Evolutionary conservation across 345 rosid species (phyloP), one percentile per base, ranked within the genome.

Genomic region (Cardamine resedifolia): DNA sequence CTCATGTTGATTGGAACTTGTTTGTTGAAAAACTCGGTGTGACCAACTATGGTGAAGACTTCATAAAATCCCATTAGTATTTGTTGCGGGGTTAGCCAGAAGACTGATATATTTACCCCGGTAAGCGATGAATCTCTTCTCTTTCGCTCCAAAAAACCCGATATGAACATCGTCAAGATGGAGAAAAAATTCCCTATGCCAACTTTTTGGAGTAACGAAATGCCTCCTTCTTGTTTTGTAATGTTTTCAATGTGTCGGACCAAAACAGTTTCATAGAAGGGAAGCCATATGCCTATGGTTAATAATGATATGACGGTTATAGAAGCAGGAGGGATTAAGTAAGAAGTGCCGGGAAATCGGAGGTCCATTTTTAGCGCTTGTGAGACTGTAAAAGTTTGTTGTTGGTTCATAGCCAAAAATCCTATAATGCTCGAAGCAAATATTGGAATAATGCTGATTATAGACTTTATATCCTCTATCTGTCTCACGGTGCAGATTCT

Each of bases 1-100:
- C 72, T 83, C 96, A 90, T 85, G 56, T 79, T 79, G 47, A 81
- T 83, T 0, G 96, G 96, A 16, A 86, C 81, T 76, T 88, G 80
- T 53, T 66, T 75, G 78, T 86, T 87, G 80, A 81, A 83, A 18
- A 88, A 88, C 72, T 90, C 96, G 3, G 86, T 81, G 53, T 73
- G 86, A 19, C 92, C 93, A 6, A 88, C 76, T 1, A 78, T 53
- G 59, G 79, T 81, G 75, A 88, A 90, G 10, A 88, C 91, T 75
- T 90, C 84, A 16, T 70, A 79, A 3, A 87, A 74, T 1, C 93
- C 96, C 81, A 81, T 68, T 44, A 86, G 58, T 47, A 85, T 45
- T 24, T 86, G 89, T 63, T 82, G 93, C 1, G 96, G 96, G 28
- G 85, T 66, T 18, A 87, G 79, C 88, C 89, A 84, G 30, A 84